Evolutionary conservation across 2,329 filamentous ascomycete species (phyloP).

Genomic region (Hymenoscyphus linearis): DNA sequence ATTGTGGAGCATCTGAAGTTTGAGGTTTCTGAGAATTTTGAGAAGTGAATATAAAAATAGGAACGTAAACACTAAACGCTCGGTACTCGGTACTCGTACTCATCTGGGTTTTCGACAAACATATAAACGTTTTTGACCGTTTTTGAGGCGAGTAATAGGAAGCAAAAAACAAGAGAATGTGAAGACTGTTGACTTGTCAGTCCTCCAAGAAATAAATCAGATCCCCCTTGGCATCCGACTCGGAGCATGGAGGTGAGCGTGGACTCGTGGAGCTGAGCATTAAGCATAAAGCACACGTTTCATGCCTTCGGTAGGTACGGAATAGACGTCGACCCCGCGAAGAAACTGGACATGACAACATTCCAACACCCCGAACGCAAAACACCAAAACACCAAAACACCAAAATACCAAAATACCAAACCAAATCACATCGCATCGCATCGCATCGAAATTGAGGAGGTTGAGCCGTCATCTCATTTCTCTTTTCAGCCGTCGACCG

Average conservation of each 20-base stretch:
- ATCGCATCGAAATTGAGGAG: neutral
- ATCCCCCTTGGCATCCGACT: neutral
- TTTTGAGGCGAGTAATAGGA: neutral
- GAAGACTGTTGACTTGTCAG: neutral
- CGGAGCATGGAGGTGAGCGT: neutral
- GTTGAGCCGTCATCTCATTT: neutral
- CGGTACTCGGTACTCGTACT: too few species aligned
- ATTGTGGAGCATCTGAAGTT: neutral
- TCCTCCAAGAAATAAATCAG: neutral
- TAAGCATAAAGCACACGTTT: neutral
- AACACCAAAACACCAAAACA: too few species aligned
- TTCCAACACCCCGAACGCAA: too few species aligned
- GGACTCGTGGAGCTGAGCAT: neutral
- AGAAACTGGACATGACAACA: too few species aligned
- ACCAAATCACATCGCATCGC: too few species aligned
- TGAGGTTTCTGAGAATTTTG: neutral
- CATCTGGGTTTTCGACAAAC: too few species aligned
- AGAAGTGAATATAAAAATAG: too few species aligned
- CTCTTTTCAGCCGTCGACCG: neutral
- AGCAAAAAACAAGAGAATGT: neutral
- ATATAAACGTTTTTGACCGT: too few species aligned
- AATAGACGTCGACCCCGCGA: too few species aligned
- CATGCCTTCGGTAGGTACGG: too few species aligned
- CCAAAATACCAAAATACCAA: too few species aligned
- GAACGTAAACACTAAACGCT: too few species aligned